Percentiles rank a stretch among this genome's conserved stretches.
These are phyloP conservation scores for Rubia balearica DNA, from an alignment of 305 asterid genomes.

Conservation along the genomic window DNA sequence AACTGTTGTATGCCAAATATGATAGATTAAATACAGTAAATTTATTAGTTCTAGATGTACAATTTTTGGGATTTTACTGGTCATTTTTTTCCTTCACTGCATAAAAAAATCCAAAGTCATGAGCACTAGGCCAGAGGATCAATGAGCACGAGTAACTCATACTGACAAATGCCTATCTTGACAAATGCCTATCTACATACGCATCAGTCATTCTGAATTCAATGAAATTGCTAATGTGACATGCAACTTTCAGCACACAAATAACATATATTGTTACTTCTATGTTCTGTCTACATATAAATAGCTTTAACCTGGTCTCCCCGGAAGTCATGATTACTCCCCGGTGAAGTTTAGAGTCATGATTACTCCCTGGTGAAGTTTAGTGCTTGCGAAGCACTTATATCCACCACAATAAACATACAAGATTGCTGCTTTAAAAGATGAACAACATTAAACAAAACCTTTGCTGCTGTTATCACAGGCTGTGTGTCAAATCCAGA, in stretches of 20 bases:
- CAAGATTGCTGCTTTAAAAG: background rate
- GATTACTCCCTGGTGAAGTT: no score
- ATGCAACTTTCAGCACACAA: background rate
- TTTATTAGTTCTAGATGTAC: background rate
- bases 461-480: slow-evolving; percentile 73
- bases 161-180: background rate
- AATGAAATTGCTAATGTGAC: background rate
- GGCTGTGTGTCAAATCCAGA: slow-evolving; percentile 79
- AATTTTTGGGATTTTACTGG: background rate
- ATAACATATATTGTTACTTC: background rate
- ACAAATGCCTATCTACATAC: background rate
- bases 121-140: slow-evolving; percentile 1
- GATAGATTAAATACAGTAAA: no score
- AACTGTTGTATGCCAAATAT: background rate
- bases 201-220: background rate
- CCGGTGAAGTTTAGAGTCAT: no score
- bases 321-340: no score
- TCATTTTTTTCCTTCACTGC: background rate
- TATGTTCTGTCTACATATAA: no score
- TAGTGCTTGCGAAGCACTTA: background rate
- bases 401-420: background rate
- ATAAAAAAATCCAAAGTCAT: background rate
- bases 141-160: background rate
- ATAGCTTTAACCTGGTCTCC: background rate
- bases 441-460: slow-evolving; percentile 10